Base-by-base conservation (phyloP, 2,329 filamentous ascomycete genomes). In the Emmonsiellopsis sp. region DNA sequence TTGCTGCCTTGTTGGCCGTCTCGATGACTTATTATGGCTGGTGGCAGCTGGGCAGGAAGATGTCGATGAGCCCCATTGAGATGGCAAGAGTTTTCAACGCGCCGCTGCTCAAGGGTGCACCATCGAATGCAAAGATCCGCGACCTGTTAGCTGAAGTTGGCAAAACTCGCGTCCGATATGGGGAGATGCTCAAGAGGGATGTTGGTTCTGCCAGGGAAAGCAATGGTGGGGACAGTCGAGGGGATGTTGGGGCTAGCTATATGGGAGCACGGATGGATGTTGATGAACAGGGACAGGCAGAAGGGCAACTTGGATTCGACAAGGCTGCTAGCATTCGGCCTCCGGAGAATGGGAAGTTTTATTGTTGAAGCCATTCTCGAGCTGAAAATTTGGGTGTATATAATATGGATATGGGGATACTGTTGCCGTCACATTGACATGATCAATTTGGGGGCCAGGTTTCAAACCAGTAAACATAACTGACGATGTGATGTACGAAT, bases 41-140 rank as follows among this genome's bases (percentile, higher is more conserved):
- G 49, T 63, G 63, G 58, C 20, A 58, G 37, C 51, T 65, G 10
- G 63, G 62, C n/a, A 57, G 61, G 10, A 34, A 50, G 10, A 55
- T 62, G 15, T 58, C 61, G 10, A 51, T 65, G 15, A 63, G 58
- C 47, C 63, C 63, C 1, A 50, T 65, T 13, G 63, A 65, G 50
- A 55, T 61, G 8, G 63, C 61, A 26, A 62, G 59, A 32, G 63
- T 60, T 10, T 63, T 65, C 47, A 51, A 58, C 26, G 61, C 63
- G 26, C 52, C 57, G 9, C 42, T 57, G 34, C 48, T 51, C 3
- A 37, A 10, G 34, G 46, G 30, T 31, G 37, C 46, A 10, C 35
- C 35, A n/a, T 38, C 35, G 13, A 38, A 38, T 38, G 13, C 13
- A n/a, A 9, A 38, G 35, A n/a, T 38, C 35, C 9, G 35, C 13